Evolutionary conservation across 1,284 basidiomycete species (phyloP), one percentile per base, ranked within the genome.

Genomic region (Cryptococcus sp.): DNA sequence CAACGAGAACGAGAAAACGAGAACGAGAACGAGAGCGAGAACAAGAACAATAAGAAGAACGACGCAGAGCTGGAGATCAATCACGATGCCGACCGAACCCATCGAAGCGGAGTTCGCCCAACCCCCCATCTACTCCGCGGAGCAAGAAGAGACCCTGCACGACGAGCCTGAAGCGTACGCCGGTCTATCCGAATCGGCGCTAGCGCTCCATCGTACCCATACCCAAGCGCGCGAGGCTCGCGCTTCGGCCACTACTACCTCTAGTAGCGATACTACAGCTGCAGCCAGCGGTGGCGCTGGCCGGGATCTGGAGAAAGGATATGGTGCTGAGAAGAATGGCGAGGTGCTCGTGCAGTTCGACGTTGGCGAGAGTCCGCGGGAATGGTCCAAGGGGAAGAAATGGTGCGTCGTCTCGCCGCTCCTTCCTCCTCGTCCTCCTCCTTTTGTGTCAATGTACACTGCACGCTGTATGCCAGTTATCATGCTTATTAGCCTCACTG

Each of bases 101-200:
- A 60, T 73, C 46, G 73, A 73, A 65, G 72, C 71, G 23, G 72
- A 74, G 49, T 56, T 74, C 45, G 71, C 72, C 46, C 47, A 56
- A 17, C 73, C 73, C 15, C 73, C 73, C 3, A 68, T 74, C 54
- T 71, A 64, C 57, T 64, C 57, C 38, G 47, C 63, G 10, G 57
- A 47, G 5, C 66, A 73, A 57, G 72, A 75, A 54, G 52, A 51
- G 16, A 50, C 45, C 23, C 51, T 71, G 4, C 55, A 54, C 10
- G 66, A 73, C 50, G 67, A 68, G 58, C 60, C 54, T 3, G 31
- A 35, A 35, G 31, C 31, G 5, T 35, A 35, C 31, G 31, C 5
- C 31, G 31, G 31, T 4, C 31, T 35, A 4, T 46, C 66, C 41
- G 72, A 73, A 56, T 13, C 31, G n/a, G 47, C 45, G 17, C 31